These are phyloP conservation scores for Corinectria fuckeliana DNA, from an alignment of 2,329 filamentous ascomycete species.

Conservation along the genomic window DNA sequence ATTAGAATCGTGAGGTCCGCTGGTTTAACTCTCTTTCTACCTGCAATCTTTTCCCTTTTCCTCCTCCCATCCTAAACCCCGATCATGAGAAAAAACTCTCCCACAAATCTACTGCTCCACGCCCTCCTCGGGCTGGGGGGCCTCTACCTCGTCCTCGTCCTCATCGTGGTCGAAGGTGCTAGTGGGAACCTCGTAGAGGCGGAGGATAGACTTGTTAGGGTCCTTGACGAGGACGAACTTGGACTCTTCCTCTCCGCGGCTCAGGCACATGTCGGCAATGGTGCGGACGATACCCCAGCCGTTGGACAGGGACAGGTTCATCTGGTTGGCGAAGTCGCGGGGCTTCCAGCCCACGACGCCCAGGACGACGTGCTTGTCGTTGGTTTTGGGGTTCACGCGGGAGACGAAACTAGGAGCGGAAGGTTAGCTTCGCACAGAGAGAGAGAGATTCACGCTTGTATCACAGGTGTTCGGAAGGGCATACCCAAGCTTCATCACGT, in stretches of 20 bases:
- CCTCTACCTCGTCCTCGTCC: conserved; percentile 66
- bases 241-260: conserved; percentile 76
- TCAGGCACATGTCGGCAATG: conserved; percentile 91
- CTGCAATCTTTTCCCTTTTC: conserved; percentile 27
- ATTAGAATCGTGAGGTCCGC: conserved; percentile 37
- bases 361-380: conserved; percentile 92
- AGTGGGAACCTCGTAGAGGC: conserved; percentile 88
- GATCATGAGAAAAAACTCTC: conserved; percentile 24
- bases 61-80: conserved; percentile 5
- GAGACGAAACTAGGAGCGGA: conserved; percentile 79
- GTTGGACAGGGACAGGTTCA: conserved; percentile 96
- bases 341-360: conserved; percentile 98
- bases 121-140: conserved; percentile 37
- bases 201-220: conserved; percentile 94
- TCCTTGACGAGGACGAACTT: conserved; percentile 88
- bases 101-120: conserved; percentile 24
- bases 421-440: conserved; percentile 21
- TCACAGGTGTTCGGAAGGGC: conserved; percentile 41
- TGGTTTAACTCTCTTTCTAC: conserved; percentile 14
- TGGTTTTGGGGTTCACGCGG: conserved; percentile 87
- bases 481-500: conserved; percentile 97
- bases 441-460: not conserved
- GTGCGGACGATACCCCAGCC: conserved; percentile 99
- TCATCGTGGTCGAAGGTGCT: conserved; percentile 91
- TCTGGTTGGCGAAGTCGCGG: conserved; percentile 93